Evolutionary conservation across 2,329 filamentous ascomycete species (phyloP).

Genomic region (Exophiala viscosa): DNA sequence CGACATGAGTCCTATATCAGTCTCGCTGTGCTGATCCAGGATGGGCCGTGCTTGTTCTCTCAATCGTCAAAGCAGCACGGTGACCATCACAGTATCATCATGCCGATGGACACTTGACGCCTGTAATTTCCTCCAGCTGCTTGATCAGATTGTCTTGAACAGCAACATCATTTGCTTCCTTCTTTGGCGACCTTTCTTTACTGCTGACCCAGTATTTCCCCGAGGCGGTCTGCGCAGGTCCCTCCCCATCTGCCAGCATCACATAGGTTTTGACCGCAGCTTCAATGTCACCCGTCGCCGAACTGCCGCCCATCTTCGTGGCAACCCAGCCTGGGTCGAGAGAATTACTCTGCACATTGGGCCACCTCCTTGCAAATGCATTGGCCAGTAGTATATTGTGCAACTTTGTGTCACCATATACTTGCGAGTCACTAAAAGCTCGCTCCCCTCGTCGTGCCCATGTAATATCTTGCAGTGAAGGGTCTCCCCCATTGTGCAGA

Average conservation of each 20-base stretch:
- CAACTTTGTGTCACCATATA: conserved; percentile 56
- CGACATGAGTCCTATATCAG: too few species aligned
- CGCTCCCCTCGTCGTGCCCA: conserved; percentile 34
- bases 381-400: conserved; percentile 56
- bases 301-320: conserved; percentile 49
- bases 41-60: too few species aligned
- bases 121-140: conserved; percentile 32
- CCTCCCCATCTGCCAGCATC: conserved; percentile 45
- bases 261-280: conserved; percentile 48
- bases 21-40: too few species aligned
- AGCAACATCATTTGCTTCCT: conserved; percentile 37
- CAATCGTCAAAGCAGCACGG: too few species aligned
- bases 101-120: conserved; percentile 15
- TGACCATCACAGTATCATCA: not conserved
- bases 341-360: conserved; percentile 46
- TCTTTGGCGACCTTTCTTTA: conserved; percentile 29
- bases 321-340: conserved; percentile 55
- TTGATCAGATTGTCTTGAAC: conserved; percentile 46
- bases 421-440: conserved; percentile 35
- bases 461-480: conserved; percentile 30
- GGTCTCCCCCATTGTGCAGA: conserved; percentile 50
- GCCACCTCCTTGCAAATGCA: conserved; percentile 49
- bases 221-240: conserved; percentile 29
- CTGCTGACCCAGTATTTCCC: conserved; percentile 42
- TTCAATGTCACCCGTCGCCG: conserved; percentile 48